phyloP scores from a whole-genome alignment of 306 rosid genomes.

The Senna tora region DNA sequence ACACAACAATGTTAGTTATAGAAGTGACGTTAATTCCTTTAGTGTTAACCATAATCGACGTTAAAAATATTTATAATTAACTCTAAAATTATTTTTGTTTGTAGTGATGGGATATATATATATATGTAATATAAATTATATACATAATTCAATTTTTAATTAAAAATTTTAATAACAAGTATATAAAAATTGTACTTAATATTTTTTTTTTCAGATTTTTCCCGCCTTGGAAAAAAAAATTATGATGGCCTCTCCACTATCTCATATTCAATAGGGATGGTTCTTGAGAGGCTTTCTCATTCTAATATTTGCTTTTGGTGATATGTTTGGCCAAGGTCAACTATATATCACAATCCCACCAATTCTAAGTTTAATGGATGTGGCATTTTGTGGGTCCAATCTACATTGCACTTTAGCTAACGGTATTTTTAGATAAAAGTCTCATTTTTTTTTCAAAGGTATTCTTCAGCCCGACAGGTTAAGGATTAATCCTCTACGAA shows the following conservation, averaged over 20 bases:
- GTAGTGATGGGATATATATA: too few relatives aligned
- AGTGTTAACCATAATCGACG: too few relatives aligned
- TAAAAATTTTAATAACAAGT: too few relatives aligned
- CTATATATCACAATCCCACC: slow-evolving; percentile 29
- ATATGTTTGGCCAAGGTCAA: slow-evolving; percentile 48
- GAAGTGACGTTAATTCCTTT: too few relatives aligned
- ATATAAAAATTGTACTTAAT: too few relatives aligned
- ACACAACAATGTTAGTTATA: too few relatives aligned
- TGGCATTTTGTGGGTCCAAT: slow-evolving; percentile 49
- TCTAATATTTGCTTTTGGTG: slow-evolving; percentile 15
- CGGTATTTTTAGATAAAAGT: slow-evolving; percentile 45
- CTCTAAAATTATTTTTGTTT: too few relatives aligned
- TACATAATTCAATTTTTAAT: too few relatives aligned
- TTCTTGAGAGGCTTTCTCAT: neutral
- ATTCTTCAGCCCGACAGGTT: too few relatives aligned
- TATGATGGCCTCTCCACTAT: slow-evolving; percentile 39
- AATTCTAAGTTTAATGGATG: slow-evolving; percentile 33
- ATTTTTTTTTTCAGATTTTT: neutral
- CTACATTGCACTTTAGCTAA: slow-evolving; percentile 46
- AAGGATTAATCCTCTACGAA: too few relatives aligned
- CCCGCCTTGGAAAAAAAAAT: slow-evolving; percentile 6
- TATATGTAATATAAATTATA: too few relatives aligned
- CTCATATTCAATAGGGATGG: neutral
- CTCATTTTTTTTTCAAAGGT: neutral
- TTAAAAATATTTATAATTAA: too few relatives aligned